These are phyloP conservation scores for Yamadazyma spencermartinsiae DNA, from an alignment of 1,139 yeast species.

Conservation along the genomic window DNA sequence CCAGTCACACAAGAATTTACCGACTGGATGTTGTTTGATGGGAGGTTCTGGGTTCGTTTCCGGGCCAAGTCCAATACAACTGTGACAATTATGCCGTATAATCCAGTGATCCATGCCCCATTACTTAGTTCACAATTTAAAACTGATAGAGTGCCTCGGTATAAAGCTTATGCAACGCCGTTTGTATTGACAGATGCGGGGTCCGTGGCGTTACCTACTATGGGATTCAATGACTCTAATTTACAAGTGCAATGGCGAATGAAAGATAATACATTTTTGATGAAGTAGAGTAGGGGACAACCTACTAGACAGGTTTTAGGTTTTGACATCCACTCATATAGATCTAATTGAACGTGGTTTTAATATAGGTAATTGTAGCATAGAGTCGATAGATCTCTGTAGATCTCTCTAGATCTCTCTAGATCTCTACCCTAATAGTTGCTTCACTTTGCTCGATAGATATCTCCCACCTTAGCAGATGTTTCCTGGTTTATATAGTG, in stretches of 20 bases:
- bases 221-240: conserved; percentile 10
- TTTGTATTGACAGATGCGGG: conserved; percentile 13
- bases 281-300: not conserved
- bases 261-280: conserved; percentile 17
- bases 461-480: too few relatives aligned
- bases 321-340: too few relatives aligned
- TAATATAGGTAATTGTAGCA: too few relatives aligned
- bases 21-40: conserved; percentile 37
- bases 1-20: conserved; percentile 17
- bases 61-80: conserved; percentile 5
- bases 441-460: too few relatives aligned
- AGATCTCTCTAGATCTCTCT: too few relatives aligned
- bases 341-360: too few relatives aligned
- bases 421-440: too few relatives aligned
- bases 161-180: conserved; percentile 13
- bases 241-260: conserved; percentile 21
- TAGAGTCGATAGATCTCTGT: too few relatives aligned
- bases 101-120: conserved; percentile 16
- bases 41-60: conserved; percentile 36
- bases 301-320: too few relatives aligned
- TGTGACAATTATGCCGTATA: conserved; percentile 22
- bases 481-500: too few relatives aligned
- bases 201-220: conserved; percentile 24
- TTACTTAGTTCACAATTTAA: conserved; percentile 9
- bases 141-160: conserved; percentile 6